Percentiles rank a stretch among this genome's conserved stretches.
phyloP scores from a whole-genome alignment of 1,284 basidiomycete genomes.

The Pseudozyma sp. region DNA sequence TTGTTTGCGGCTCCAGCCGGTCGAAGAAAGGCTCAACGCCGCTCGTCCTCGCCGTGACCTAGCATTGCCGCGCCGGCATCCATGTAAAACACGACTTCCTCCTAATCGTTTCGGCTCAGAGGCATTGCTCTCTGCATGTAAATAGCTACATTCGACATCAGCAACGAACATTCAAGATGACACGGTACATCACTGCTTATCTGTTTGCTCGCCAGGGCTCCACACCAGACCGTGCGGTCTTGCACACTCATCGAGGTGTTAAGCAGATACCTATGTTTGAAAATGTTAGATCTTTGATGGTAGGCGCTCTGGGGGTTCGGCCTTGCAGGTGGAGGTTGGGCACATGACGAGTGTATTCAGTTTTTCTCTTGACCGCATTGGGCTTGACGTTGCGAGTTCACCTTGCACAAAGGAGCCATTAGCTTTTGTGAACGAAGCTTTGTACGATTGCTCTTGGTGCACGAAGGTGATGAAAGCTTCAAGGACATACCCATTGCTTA shows the following conservation, averaged over 20 bases:
- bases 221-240: no score
- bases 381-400: neutral
- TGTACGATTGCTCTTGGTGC: no score
- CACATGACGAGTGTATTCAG: slow-evolving; percentile 1
- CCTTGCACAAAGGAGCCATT: neutral
- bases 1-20: neutral
- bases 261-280: no score
- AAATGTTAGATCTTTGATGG: neutral
- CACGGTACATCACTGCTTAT: neutral
- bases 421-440: no score
- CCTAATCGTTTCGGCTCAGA: slow-evolving; percentile 5
- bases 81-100: slow-evolving; percentile 37
- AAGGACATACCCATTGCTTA: no score
- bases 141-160: slow-evolving; percentile 15
- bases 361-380: neutral
- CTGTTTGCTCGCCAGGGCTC: no score
- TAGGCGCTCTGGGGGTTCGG: neutral
- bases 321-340: slow-evolving; percentile 9
- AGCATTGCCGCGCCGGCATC: neutral
- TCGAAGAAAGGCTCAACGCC: neutral
- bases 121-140: slow-evolving; percentile 17
- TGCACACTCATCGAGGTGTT: no score
- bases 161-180: slow-evolving; percentile 34
- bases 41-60: neutral
- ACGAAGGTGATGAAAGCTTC: no score